These are phyloP conservation scores for Hemisphaericaspora subhashii DNA, from an alignment of 1,139 yeast genomes.

Conservation along the genomic window DNA sequence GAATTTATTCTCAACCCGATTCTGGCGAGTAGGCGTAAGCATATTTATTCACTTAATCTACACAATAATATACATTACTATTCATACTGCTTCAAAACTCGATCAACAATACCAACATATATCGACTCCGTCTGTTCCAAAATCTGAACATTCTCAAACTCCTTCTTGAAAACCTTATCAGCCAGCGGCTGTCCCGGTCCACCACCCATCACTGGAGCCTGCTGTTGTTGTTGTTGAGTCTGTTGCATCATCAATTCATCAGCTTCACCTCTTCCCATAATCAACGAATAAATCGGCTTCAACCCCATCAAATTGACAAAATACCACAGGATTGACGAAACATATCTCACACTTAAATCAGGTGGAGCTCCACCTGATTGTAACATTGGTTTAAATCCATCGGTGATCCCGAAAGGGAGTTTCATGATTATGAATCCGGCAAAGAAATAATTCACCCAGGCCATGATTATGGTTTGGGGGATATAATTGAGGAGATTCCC, in stretches of 20 bases:
- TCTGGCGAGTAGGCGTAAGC: no score
- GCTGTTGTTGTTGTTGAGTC: conserved; percentile 48
- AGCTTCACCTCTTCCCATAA: conserved; percentile 54
- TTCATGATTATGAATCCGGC: conserved; percentile 83
- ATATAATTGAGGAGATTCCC: conserved; percentile 79
- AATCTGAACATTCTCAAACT: conserved; percentile 77
- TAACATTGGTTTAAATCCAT: conserved; percentile 86
- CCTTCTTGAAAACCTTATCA: conserved; percentile 61
- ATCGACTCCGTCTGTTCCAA: conserved; percentile 49
- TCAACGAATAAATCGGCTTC: conserved; percentile 72
- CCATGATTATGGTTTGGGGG: conserved; percentile 93
- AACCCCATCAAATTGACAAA: conserved; percentile 86
- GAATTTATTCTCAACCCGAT: no score
- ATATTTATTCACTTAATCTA: no score
- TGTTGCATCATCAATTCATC: conserved; percentile 50
- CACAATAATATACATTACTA: background rate
- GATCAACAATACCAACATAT: conserved; percentile 62
- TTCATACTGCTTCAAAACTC: conserved; percentile 44
- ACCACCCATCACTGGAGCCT: conserved; percentile 42
- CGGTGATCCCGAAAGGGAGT: conserved; percentile 68
- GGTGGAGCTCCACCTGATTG: conserved; percentile 85
- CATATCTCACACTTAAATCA: conserved; percentile 89
- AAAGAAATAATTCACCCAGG: conserved; percentile 93
- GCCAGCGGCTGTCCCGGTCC: conserved; percentile 64
- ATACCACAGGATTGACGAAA: conserved; percentile 97